phyloP scores from a whole-genome alignment of 2,329 filamentous ascomycete genomes.

The Endocalyx cinctus region DNA sequence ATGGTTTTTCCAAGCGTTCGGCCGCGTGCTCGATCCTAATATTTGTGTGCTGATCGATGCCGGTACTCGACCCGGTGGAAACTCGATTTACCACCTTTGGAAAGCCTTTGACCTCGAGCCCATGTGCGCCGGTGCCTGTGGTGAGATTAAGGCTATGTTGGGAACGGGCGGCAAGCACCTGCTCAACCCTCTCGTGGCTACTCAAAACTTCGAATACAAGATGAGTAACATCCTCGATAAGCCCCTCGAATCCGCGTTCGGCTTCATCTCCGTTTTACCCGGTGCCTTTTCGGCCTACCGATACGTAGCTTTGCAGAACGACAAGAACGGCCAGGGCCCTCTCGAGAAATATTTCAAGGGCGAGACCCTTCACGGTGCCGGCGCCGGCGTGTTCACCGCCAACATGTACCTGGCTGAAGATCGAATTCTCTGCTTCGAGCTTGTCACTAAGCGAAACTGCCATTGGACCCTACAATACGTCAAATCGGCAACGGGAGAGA shows the following conservation, averaged over 20 bases:
- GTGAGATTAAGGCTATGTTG: constrained; percentile 97
- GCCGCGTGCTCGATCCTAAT: constrained; percentile 85
- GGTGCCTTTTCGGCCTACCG: constrained; percentile 93
- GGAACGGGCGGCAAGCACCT: constrained; percentile 78
- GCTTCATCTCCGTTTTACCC: constrained; percentile 94
- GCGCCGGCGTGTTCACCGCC: constrained; percentile 94
- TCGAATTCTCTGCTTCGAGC: constrained; percentile 93
- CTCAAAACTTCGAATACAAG: constrained; percentile 99
- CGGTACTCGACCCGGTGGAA: constrained; percentile 87
- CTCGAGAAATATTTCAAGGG: constrained; percentile 99
- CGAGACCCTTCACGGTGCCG: constrained; percentile 90
- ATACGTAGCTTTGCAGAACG: constrained; percentile 94
- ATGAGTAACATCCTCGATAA: constrained; percentile 99
- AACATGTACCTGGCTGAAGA: constrained; percentile 94
- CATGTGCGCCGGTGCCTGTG: constrained; percentile 95
- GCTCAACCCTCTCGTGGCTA: constrained; percentile 89
- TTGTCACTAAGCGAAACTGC: constrained; percentile 95
- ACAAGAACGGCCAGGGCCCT: constrained; percentile 90
- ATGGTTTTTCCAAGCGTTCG: constrained; percentile 99
- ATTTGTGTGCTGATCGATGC: constrained; percentile 96
- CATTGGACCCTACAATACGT: constrained; percentile 98
- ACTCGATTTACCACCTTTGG: constrained; percentile 97
- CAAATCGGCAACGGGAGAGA: constrained; percentile 95
- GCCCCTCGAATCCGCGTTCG: constrained; percentile 92
- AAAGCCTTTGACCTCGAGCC: constrained; percentile 97